Percentiles rank a stretch among this genome's conserved stretches.
Evolutionary conservation across 257 asterid species (phyloP).

Genomic region (Solanum verrucosum): DNA sequence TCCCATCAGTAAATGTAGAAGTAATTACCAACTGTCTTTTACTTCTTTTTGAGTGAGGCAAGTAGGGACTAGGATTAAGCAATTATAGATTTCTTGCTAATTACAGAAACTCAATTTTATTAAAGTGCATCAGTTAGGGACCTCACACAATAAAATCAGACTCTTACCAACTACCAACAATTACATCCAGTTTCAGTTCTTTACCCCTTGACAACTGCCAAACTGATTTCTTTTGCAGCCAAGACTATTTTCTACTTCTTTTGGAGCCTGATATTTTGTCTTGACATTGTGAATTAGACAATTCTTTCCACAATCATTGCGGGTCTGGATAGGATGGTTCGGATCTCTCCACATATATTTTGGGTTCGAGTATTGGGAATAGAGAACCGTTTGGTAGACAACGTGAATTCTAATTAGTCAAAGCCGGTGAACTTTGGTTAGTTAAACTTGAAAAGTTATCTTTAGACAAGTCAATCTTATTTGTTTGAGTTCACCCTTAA

Average conservation of each 20-base stretch:
- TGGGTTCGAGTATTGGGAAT: neutral
- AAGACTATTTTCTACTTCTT: neutral
- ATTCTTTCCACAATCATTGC: neutral
- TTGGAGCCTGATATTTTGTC: neutral
- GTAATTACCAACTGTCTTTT: neutral
- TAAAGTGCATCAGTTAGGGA: conserved; percentile 8
- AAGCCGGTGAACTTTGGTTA: neutral
- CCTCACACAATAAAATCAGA: conserved; percentile 10
- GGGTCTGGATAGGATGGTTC: neutral
- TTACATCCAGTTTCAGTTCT: neutral
- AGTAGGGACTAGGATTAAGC: neutral
- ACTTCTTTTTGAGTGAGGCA: neutral
- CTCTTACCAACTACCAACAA: neutral
- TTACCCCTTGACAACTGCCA: neutral
- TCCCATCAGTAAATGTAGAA: neutral
- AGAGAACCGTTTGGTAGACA: neutral
- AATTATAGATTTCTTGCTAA: neutral
- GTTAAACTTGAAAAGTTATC: neutral
- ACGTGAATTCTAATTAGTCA: neutral
- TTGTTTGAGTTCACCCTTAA: neutral
- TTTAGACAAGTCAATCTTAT: neutral
- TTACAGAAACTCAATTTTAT: conserved; percentile 9
- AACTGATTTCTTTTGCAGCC: neutral
- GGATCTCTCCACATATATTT: neutral
- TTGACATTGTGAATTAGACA: neutral